These are phyloP conservation scores for Scheffersomyces illinoinensis DNA, from an alignment of 1,139 yeast genomes.

Conservation along the genomic window DNA sequence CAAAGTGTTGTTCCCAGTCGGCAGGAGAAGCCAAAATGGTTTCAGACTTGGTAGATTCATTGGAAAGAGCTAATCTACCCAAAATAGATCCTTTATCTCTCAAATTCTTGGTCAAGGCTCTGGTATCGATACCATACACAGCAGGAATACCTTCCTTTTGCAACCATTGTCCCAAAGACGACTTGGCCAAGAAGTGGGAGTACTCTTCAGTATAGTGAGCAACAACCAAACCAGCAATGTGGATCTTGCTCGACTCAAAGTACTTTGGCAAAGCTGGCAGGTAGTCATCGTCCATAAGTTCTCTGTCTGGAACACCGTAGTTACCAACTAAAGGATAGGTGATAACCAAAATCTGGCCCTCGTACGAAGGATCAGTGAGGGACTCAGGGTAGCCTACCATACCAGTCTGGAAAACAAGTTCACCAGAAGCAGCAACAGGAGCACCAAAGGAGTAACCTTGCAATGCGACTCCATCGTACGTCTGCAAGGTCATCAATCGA, in stretches of 20 bases:
- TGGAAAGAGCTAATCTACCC: constrained; percentile 77
- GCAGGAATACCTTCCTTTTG: constrained; percentile 93
- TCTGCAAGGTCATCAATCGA: constrained; percentile 84
- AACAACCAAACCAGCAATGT: constrained; percentile 95
- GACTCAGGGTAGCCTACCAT: constrained; percentile 99
- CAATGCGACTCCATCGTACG: constrained; percentile 84
- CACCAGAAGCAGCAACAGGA: constrained; percentile 87
- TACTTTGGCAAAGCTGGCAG: constrained; percentile 81
- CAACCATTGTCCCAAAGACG: constrained; percentile 93
- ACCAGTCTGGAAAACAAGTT: constrained; percentile 98
- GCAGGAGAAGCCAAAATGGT: constrained; percentile 34
- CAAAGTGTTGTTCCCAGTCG: constrained; percentile 64
- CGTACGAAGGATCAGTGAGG: constrained; percentile 97
- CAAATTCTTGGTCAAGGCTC: constrained; percentile 89
- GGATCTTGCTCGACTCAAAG: constrained; percentile 89
- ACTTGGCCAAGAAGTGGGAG: constrained; percentile 89
- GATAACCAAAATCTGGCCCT: constrained; percentile 95
- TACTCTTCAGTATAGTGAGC: constrained; percentile 96
- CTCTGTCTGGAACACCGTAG: constrained; percentile 97
- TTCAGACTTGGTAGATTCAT: constrained; percentile 38
- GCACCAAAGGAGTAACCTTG: constrained; percentile 99
- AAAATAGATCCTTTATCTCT: constrained; percentile 92
- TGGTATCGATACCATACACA: constrained; percentile 95
- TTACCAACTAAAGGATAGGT: constrained; percentile 97
- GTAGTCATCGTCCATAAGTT: constrained; percentile 66